A percentile compares a stretch with the other conserved stretches of the same genome.
These are phyloP conservation scores for Cordyceps javanica DNA, from an alignment of 2,329 filamentous ascomycete genomes.

Conservation along the genomic window DNA sequence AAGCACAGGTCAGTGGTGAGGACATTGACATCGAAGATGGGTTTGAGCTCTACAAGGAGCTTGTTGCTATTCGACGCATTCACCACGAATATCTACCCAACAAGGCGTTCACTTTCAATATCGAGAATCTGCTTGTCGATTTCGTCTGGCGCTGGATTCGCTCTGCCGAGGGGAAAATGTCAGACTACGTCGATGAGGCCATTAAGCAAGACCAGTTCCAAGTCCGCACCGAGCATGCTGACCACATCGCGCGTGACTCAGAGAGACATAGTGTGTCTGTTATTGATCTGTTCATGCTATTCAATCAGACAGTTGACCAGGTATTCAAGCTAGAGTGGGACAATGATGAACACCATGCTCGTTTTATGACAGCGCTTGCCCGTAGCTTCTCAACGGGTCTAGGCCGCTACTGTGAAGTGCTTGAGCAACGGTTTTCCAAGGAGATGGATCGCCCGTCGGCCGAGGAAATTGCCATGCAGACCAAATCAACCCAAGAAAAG, in stretches of 20 bases:
- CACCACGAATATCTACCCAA: slow-evolving; percentile 69
- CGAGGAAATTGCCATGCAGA: slow-evolving; percentile 72
- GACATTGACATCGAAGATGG: slow-evolving; percentile 87
- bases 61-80: slow-evolving; percentile 77
- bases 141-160: slow-evolving; percentile 97
- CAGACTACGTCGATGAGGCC: slow-evolving; percentile 80
- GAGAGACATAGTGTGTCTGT: slow-evolving; percentile 89
- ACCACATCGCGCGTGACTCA: slow-evolving; percentile 63
- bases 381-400: slow-evolving; percentile 80
- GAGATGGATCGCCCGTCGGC: slow-evolving; percentile 93
- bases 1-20: slow-evolving; percentile 59
- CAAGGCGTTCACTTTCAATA: slow-evolving; percentile 74
- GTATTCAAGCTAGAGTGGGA: slow-evolving; percentile 85
- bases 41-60: slow-evolving; percentile 85
- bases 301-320: slow-evolving; percentile 86
- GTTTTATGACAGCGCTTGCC: slow-evolving; percentile 91
- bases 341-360: slow-evolving; percentile 86
- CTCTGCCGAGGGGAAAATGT: slow-evolving; percentile 70
- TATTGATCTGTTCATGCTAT: slow-evolving; percentile 88
- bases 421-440: slow-evolving; percentile 76
- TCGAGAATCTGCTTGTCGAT: slow-evolving; percentile 78
- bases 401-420: slow-evolving; percentile 81
- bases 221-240: slow-evolving; percentile 59
- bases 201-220: slow-evolving; percentile 86
- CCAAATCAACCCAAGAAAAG: slow-evolving; percentile 81